Conservation (phyloP, 2,329 filamentous ascomycete genomes). For the Neurospora sp. region DNA sequence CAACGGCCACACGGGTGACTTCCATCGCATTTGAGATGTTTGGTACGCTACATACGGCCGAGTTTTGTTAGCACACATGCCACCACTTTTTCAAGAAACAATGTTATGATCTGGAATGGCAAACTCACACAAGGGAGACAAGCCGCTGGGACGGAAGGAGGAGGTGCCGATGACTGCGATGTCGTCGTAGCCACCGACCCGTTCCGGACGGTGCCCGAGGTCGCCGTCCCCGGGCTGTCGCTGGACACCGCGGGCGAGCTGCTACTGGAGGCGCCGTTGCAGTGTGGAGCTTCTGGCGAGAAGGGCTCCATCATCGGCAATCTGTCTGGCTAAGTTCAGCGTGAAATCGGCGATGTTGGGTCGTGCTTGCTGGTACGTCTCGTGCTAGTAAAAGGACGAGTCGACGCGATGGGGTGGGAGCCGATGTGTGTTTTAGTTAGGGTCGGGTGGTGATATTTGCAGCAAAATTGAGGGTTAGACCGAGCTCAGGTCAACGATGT, state of each 20-base stretch:
- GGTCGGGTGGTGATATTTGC: background rate
- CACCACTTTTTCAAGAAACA: background rate
- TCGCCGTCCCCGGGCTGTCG: constrained; percentile 20
- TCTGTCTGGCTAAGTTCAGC: constrained; percentile 2
- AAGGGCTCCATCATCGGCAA: constrained; percentile 19
- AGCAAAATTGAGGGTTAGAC: background rate
- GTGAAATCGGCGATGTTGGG: background rate
- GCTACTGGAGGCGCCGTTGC: constrained; percentile 16
- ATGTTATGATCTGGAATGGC: background rate
- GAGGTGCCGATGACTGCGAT: constrained; percentile 11
- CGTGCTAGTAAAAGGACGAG: background rate
- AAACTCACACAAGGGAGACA: constrained; percentile 45
- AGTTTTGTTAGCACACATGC: constrained; percentile 6
- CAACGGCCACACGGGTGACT: constrained; percentile 61
- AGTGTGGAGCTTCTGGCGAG: constrained; percentile 16
- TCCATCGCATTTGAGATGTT: constrained; percentile 72
- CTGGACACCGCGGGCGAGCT: constrained; percentile 17
- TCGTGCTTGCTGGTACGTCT: background rate
- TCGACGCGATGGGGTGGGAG: background rate
- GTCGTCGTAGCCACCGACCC: constrained; percentile 14
- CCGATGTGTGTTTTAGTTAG: background rate
- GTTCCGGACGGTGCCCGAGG: constrained; percentile 9
- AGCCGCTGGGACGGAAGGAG: constrained; percentile 32
- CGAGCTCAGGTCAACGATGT: background rate
- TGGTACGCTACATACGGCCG: constrained; percentile 34